These are phyloP conservation scores for Zygotorulaspora sp. DNA, from an alignment of 805 yeast genomes.

Conservation along the genomic window DNA sequence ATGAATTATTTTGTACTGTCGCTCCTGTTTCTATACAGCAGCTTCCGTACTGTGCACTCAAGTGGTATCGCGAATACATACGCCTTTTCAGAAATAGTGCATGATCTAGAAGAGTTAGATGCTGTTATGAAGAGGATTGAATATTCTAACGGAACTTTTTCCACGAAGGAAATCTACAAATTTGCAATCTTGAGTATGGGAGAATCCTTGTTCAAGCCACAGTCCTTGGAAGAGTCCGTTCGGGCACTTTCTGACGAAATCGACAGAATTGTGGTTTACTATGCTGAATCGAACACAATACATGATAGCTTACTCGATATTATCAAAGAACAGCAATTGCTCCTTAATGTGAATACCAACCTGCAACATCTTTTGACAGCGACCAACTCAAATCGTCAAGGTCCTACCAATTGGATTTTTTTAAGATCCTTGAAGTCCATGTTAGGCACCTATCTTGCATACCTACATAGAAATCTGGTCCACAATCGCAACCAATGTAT, in stretches of 20 bases:
- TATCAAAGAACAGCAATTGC: neutral
- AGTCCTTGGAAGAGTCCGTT: neutral
- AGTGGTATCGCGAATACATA: too few species aligned
- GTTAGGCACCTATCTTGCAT: constrained; percentile 1
- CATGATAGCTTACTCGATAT: neutral
- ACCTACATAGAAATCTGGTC: neutral
- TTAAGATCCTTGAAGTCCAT: neutral
- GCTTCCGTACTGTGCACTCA: too few species aligned
- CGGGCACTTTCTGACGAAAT: neutral
- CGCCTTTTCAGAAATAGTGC: constrained; percentile 1
- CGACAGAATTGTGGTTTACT: neutral
- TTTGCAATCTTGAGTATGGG: neutral
- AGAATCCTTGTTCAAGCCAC: neutral
- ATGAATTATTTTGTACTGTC: too few species aligned
- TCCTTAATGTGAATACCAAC: neutral
- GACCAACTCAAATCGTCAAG: neutral
- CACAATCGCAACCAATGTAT: neutral
- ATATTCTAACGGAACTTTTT: neutral
- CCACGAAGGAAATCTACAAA: constrained; percentile 1
- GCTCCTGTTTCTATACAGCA: too few species aligned
- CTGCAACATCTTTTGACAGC: neutral
- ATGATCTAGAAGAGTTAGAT: neutral
- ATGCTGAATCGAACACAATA: neutral
- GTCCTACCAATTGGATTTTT: constrained; percentile 1
- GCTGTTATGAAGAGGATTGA: constrained; percentile 1